A percentile compares a stretch with the other conserved stretches of the same genome.
These are phyloP conservation scores for Lignosus rhinocerotis DNA, from an alignment of 1,284 basidiomycete species.

Conservation along the genomic window DNA sequence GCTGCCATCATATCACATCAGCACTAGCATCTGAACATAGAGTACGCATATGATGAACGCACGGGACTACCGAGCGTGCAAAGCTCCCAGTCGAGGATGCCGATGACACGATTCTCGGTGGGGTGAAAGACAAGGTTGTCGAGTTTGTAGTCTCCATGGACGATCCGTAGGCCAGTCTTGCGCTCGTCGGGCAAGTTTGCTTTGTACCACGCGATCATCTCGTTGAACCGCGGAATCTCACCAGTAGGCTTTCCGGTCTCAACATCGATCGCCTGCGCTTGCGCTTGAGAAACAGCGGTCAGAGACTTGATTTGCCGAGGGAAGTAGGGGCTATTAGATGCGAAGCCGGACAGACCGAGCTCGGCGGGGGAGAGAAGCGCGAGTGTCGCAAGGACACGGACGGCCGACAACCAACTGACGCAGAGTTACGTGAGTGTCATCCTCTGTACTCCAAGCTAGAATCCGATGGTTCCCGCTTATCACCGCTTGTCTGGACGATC, in stretches of 20 bases:
- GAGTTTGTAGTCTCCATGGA: constrained; percentile 96
- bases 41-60: constrained; percentile 24
- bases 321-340: constrained; percentile 81
- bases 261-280: constrained; percentile 67
- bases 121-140: constrained; percentile 96
- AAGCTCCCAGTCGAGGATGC: constrained; percentile 95
- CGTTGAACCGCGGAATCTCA: constrained; percentile 70
- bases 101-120: constrained; percentile 89
- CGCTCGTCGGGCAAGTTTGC: constrained; percentile 73
- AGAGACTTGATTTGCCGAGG: constrained; percentile 91
- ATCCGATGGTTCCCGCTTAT: too few species aligned
- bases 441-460: too few species aligned
- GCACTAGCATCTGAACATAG: not conserved
- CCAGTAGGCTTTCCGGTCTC: constrained; percentile 63
- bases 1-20: constrained; percentile 41
- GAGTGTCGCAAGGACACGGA: constrained; percentile 74
- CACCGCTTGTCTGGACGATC: too few species aligned
- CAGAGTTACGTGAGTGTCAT: not conserved
- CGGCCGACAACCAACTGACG: constrained; percentile 74
- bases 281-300: constrained; percentile 70
- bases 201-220: constrained; percentile 79
- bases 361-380: constrained; percentile 69
- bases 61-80: constrained; percentile 90
- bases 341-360: constrained; percentile 79
- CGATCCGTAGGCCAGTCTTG: constrained; percentile 73